Base-by-base conservation (phyloP, 2,329 filamentous ascomycete species). In the Aureobasidium sp. region DNA sequence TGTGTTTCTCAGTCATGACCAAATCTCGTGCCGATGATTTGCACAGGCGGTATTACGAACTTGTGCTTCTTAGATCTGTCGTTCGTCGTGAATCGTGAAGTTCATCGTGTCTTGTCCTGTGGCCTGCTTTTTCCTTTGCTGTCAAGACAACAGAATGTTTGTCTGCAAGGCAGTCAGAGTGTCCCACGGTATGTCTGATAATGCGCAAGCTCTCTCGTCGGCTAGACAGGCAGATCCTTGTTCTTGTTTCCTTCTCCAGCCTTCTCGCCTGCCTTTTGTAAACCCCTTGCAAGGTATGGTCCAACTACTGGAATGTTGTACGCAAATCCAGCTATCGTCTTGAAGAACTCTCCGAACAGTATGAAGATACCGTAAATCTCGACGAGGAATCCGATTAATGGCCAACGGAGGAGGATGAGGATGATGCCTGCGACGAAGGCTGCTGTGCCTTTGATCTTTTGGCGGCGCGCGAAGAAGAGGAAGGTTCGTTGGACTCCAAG, bases 281-380 rank as follows among this genome's bases (percentile, higher is more conserved):
- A 81, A 3, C 81, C 81, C 67, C 84, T 78, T 63, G 90, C 89
- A 71, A 97, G 88, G 70, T 92, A 95, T 5, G 92, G 90, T 3
- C 93, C 93, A 6, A 97, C 79, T 8, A 97, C 82, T 0, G 94
- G 93, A 12, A 96, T 77, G 65, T 89, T 91, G 62, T 90, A 86
- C 43, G 90, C 90, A 71, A 97, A 96, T 17, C 89, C 85, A 0
- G 89, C 89, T 67, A 97, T 92, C 24, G 93, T 97, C 53, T 92
- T 90, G 63, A 97, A 83, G 77, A 97, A 97, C 76, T 99, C 94
- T 39, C 94, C 94, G 77, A 99, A 99, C 39, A 99, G 79, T 57
- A 97, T 84, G 68, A 95, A 83, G 67, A 99, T 93, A 34, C 94
- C 94, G 76, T 97, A 97, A 3, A 93, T 76, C 77, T 99, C 94